These are phyloP conservation scores for Rhododendron mucronatum DNA, from an alignment of 148 eudicot genomes.

Conservation along the genomic window DNA sequence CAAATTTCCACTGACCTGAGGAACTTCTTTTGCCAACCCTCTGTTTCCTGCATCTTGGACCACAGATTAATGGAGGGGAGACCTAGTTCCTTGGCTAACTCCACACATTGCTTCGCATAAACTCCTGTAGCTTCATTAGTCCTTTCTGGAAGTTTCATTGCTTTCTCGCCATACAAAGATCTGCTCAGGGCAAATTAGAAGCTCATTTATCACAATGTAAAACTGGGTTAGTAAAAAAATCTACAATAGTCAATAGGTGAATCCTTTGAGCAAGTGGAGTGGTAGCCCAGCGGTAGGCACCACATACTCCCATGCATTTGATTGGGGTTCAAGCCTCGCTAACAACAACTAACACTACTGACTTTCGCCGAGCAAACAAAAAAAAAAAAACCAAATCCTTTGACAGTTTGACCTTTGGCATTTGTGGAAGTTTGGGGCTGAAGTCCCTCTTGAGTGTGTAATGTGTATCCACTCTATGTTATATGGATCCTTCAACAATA, in stretches of 20 bases:
- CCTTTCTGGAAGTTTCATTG: slow-evolving; percentile 70
- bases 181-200: slow-evolving; percentile 31
- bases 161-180: slow-evolving; percentile 71
- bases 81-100: slow-evolving; percentile 66
- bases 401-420: background rate
- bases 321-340: background rate
- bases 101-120: slow-evolving; percentile 61
- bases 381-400: too few relatives aligned
- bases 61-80: slow-evolving; percentile 67
- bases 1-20: slow-evolving; percentile 47
- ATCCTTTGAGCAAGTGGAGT: background rate
- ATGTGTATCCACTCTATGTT: background rate
- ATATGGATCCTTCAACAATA: background rate
- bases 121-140: slow-evolving; percentile 69
- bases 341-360: background rate
- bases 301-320: background rate
- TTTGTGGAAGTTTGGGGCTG: background rate
- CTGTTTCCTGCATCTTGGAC: slow-evolving; percentile 92
- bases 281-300: background rate
- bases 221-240: background rate
- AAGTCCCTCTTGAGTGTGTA: background rate
- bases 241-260: background rate
- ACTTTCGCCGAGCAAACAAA: background rate
- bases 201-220: background rate
- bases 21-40: slow-evolving; percentile 76